These are phyloP conservation scores for Pseudomonodictys pantanalensis DNA, from an alignment of 495 filamentous ascomycete species.

Conservation along the genomic window DNA sequence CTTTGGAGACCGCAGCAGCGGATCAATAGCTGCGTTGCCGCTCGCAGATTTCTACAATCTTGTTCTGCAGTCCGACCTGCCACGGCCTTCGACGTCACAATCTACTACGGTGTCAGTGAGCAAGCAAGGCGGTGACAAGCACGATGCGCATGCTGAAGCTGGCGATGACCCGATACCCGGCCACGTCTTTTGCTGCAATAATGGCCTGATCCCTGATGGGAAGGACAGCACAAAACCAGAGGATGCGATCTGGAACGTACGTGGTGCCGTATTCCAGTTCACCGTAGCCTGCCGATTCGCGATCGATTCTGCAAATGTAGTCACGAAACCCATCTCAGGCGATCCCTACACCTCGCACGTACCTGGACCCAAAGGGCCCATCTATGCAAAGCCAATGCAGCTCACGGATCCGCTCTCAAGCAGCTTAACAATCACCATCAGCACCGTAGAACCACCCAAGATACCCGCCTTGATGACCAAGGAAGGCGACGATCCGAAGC, in stretches of 20 bases:
- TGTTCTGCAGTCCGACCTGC: not conserved
- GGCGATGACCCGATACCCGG: too few species aligned
- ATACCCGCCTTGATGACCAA: not conserved
- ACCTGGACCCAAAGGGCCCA: not conserved
- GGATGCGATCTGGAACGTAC: too few species aligned
- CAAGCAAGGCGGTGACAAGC: too few species aligned
- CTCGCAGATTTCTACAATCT: not conserved
- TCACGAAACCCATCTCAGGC: not conserved
- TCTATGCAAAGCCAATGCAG: not conserved
- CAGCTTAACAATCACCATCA: not conserved
- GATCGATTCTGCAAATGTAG: not conserved
- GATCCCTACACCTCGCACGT: not conserved
- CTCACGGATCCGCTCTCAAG: not conserved
- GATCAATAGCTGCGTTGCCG: not conserved
- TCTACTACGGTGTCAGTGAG: too few species aligned
- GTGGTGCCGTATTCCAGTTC: too few species aligned
- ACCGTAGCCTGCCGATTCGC: too few species aligned
- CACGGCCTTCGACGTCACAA: not conserved
- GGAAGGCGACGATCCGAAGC: too few species aligned
- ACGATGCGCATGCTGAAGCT: too few species aligned
- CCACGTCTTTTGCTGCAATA: too few species aligned
- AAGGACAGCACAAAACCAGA: too few species aligned
- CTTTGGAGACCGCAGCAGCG: not conserved
- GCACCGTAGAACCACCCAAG: not conserved
- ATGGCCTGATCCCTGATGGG: too few species aligned